Conservation (phyloP, 2,329 filamentous ascomycete species). For the Xylariaceae sp. region DNA sequence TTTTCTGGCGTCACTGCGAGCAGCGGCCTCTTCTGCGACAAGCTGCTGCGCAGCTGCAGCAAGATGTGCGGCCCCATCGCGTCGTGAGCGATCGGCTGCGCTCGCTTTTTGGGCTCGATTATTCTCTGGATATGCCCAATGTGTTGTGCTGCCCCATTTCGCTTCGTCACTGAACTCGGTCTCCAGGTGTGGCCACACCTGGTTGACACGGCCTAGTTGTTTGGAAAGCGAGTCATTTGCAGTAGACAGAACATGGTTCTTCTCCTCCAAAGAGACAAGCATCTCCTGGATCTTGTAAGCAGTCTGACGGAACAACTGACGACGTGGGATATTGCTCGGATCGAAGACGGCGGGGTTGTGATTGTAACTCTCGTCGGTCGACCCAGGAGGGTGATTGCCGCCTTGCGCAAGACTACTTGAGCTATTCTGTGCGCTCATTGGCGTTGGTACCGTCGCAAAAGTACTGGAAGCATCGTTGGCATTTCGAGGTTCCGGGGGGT, state of each 20-base stretch:
- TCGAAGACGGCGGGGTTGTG: constrained; percentile 45
- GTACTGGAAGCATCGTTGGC: constrained; percentile 41
- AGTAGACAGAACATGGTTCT: constrained; percentile 92
- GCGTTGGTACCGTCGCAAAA: constrained; percentile 38
- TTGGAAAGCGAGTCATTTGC: constrained; percentile 85
- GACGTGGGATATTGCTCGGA: constrained; percentile 57
- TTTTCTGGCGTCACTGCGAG: constrained; percentile 78
- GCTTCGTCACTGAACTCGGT: constrained; percentile 91
- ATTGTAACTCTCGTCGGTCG: constrained; percentile 38
- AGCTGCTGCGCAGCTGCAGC: constrained; percentile 73
- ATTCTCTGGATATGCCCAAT: constrained; percentile 91
- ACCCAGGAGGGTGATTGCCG: constrained; percentile 32
- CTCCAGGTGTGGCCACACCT: constrained; percentile 81
- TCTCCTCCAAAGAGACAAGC: constrained; percentile 89
- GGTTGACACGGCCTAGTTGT: constrained; percentile 79
- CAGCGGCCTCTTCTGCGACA: constrained; percentile 65
- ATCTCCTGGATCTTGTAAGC: constrained; percentile 77
- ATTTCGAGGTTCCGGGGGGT: constrained; percentile 41
- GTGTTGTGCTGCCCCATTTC: constrained; percentile 82
- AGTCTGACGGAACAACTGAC: constrained; percentile 73
- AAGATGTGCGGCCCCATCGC: constrained; percentile 74
- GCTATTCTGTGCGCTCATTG: constrained; percentile 48
- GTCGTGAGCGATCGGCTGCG: constrained; percentile 67
- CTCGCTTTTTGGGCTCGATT: constrained; percentile 62
- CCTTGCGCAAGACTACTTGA: constrained; percentile 35